Percentiles rank a stretch among this genome's conserved stretches.
Conservation (phyloP, 1,284 basidiomycete species). For the Leccinum huronense region DNA sequence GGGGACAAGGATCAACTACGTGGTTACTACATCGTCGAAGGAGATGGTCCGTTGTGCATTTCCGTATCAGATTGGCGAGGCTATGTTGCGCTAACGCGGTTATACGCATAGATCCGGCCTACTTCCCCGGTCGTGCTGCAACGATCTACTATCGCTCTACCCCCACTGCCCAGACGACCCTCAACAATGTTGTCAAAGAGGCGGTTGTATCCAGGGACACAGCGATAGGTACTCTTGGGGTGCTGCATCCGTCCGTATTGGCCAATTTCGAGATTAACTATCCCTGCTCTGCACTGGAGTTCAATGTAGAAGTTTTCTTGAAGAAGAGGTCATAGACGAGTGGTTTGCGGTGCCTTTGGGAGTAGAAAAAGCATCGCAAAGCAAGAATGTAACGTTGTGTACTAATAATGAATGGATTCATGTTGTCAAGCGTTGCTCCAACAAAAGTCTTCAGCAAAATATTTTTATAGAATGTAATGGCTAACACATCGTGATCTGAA, state of each 20-base stretch:
- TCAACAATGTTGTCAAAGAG: constrained; percentile 24
- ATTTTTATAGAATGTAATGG: constrained; percentile 19
- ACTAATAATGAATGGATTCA: constrained; percentile 10
- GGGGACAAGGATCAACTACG: constrained; percentile 54
- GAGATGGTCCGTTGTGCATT: constrained; percentile 57
- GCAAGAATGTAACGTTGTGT: constrained; percentile 3
- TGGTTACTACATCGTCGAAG: constrained; percentile 93
- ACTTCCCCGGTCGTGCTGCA: constrained; percentile 93
- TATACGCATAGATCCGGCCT: constrained; percentile 69
- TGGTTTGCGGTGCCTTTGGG: constrained; percentile 21
- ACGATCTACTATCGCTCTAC: constrained; percentile 82
- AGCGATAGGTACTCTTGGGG: constrained; percentile 81
- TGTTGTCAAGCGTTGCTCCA: background rate
- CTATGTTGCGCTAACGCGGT: constrained; percentile 8
- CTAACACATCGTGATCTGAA: constrained; percentile 10
- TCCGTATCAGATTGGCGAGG: background rate
- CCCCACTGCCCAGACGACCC: constrained; percentile 24
- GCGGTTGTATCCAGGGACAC: constrained; percentile 47
- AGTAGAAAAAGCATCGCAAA: constrained; percentile 2
- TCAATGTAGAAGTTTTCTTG: constrained; percentile 90
- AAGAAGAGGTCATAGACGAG: constrained; percentile 53
- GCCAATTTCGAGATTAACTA: constrained; percentile 90
- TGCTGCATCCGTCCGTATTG: constrained; percentile 89
- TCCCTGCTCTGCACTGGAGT: constrained; percentile 96
- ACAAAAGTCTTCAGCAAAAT: constrained; percentile 1